Percentiles rank a stretch among this genome's conserved stretches.
Evolutionary conservation across 2,329 filamentous ascomycete species (phyloP).

Genomic region (Byssoonygena ceratinophila): DNA sequence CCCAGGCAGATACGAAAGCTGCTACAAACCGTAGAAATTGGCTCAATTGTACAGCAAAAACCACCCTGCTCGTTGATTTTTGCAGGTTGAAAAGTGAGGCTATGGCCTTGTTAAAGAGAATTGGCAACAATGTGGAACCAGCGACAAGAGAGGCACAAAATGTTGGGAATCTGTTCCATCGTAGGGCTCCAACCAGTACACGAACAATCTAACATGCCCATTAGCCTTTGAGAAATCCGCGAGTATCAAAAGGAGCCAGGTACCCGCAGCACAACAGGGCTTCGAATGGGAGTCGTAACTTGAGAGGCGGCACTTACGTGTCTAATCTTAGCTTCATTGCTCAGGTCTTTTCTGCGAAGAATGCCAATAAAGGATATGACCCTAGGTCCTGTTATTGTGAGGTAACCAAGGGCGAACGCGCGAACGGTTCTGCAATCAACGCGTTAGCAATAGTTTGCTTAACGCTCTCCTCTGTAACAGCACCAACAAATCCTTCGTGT

Average conservation of each 20-base stretch:
- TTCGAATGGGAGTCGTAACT: constrained; percentile 7
- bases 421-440: constrained; percentile 27
- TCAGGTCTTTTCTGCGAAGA: constrained; percentile 26
- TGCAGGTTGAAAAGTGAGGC: constrained; percentile 9
- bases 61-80: constrained; percentile 6
- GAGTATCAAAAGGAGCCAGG: not conserved
- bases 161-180: constrained; percentile 41
- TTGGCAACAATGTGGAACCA: constrained; percentile 41
- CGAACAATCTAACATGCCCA: constrained; percentile 27
- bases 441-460: constrained; percentile 2
- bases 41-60: constrained; percentile 5
- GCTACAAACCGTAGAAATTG: constrained; percentile 33
- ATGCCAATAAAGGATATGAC: constrained; percentile 32
- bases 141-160: constrained; percentile 45
- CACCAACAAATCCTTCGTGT: not conserved
- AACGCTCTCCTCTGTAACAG: not conserved
- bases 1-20: constrained; percentile 41
- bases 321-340: constrained; percentile 26
- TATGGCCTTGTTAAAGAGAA: constrained; percentile 17
- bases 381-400: constrained; percentile 39
- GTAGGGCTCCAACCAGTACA: constrained; percentile 33
- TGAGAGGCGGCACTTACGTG: constrained; percentile 25
- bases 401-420: constrained; percentile 41
- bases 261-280: not conserved
- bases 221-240: constrained; percentile 2